Evolutionary conservation across 2,329 filamentous ascomycete genomes (phyloP).

Genomic region (Neonectria hederae): DNA sequence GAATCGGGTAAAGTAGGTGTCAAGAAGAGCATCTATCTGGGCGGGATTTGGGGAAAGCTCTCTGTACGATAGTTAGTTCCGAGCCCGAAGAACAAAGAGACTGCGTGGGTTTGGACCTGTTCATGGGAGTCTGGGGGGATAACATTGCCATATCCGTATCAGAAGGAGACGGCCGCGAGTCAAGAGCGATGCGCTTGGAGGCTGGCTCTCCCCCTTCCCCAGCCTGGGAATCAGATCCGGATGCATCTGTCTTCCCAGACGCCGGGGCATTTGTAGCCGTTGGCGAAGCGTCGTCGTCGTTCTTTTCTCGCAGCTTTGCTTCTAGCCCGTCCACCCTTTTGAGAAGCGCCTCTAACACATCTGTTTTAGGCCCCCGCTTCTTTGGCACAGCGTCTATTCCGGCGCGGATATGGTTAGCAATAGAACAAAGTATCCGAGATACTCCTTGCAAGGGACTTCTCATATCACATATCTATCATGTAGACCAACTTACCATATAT

Average conservation of each 20-base stretch:
- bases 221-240: constrained; percentile 37
- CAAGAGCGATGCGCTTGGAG: constrained; percentile 52
- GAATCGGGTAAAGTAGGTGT: constrained; percentile 81
- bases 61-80: constrained; percentile 45
- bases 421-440: neutral
- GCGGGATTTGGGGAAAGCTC: constrained; percentile 58
- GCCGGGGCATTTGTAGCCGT: constrained; percentile 31
- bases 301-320: constrained; percentile 78
- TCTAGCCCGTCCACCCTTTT: constrained; percentile 89
- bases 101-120: constrained; percentile 30
- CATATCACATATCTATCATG: neutral
- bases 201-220: constrained; percentile 48
- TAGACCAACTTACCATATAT: constrained; percentile 75
- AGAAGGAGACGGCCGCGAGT: constrained; percentile 45
- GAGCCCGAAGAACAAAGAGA: neutral
- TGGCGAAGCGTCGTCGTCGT: constrained; percentile 49
- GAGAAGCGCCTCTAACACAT: constrained; percentile 83
- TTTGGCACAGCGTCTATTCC: constrained; percentile 83
- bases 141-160: constrained; percentile 36
- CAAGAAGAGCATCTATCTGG: constrained; percentile 71
- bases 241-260: constrained; percentile 33
- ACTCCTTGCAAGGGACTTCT: neutral
- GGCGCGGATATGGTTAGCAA: constrained; percentile 3
- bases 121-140: constrained; percentile 40
- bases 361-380: constrained; percentile 89